Percentiles rank a stretch among this genome's conserved stretches.
phyloP scores from a whole-genome alignment of 2,329 filamentous ascomycete species.

The Niveomyces coronatus region DNA sequence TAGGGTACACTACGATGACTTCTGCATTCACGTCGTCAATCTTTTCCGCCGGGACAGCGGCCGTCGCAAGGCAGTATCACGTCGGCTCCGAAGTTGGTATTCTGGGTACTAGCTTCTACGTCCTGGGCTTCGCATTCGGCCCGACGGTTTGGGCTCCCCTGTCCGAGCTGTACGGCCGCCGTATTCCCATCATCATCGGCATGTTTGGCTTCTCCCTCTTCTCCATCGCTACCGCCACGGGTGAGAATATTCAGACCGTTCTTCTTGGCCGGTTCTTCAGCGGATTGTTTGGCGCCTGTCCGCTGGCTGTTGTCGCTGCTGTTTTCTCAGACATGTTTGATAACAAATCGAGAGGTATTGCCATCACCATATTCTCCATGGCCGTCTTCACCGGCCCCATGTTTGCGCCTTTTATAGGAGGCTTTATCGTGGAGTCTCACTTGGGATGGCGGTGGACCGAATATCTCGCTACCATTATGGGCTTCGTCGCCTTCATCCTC shows the following conservation, averaged over 20 bases:
- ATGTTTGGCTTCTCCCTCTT: constrained; percentile 64
- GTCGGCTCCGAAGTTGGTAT: constrained; percentile 53
- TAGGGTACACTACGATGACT: constrained; percentile 64
- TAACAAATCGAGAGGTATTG: constrained; percentile 47
- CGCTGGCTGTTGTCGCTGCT: constrained; percentile 58
- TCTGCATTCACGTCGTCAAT: constrained; percentile 66
- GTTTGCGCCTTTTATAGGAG: constrained; percentile 58
- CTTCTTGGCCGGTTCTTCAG: constrained; percentile 63
- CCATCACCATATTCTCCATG: constrained; percentile 34
- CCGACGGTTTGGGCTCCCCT: constrained; percentile 64
- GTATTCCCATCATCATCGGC: constrained; percentile 47
- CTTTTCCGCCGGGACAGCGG: constrained; percentile 55
- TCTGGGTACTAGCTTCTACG: constrained; percentile 58
- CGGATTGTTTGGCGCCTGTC: constrained; percentile 62
- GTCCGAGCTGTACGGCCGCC: constrained; percentile 60
- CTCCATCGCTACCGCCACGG: constrained; percentile 52
- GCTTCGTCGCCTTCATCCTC: constrained; percentile 47
- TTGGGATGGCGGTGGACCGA: constrained; percentile 67
- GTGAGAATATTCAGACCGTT: constrained; percentile 59
- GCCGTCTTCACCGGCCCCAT: constrained; percentile 55
- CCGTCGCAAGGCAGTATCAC: constrained; percentile 46
- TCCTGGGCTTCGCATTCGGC: constrained; percentile 62
- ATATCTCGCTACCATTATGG: constrained; percentile 54
- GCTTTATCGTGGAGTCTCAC: constrained; percentile 51
- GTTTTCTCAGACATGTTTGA: constrained; percentile 65